These are phyloP conservation scores for Penicillium brevicompactum DNA, from an alignment of 2,329 filamentous ascomycete species.

Conservation along the genomic window DNA sequence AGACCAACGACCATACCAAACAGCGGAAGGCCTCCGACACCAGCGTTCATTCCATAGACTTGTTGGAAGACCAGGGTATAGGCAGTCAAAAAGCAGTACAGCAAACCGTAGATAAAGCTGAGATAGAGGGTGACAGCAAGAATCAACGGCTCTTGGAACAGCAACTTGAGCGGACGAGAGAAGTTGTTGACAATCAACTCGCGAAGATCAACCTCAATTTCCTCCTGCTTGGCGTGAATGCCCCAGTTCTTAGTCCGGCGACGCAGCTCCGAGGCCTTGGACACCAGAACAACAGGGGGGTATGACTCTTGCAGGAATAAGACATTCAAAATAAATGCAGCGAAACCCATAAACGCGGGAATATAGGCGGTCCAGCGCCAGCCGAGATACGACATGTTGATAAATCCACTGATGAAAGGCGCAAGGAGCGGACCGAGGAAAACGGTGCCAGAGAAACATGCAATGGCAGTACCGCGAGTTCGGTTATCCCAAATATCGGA, in stretches of 20 bases:
- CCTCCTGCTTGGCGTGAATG: slow-evolving; percentile 58
- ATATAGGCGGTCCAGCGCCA: slow-evolving; percentile 61
- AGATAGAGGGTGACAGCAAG: slow-evolving; percentile 44
- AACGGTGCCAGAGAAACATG: slow-evolving; percentile 54
- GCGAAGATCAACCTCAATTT: slow-evolving; percentile 55
- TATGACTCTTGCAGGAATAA: slow-evolving; percentile 62
- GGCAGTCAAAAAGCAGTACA: slow-evolving; percentile 41
- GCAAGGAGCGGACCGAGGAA: slow-evolving; percentile 56
- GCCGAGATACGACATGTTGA: slow-evolving; percentile 49
- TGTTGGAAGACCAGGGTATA: slow-evolving; percentile 41
- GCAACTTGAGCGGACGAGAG: slow-evolving; percentile 50
- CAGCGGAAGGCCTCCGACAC: slow-evolving; percentile 75
- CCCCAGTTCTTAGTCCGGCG: slow-evolving; percentile 60
- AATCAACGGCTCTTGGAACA: slow-evolving; percentile 47
- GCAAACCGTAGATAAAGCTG: slow-evolving; percentile 40
- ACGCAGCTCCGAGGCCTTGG: slow-evolving; percentile 52
- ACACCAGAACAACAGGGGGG: slow-evolving; percentile 59
- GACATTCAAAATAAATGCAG: slow-evolving; percentile 50
- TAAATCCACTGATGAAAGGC: slow-evolving; percentile 59
- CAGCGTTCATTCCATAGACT: slow-evolving; percentile 69
- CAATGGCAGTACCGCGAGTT: slow-evolving; percentile 38
- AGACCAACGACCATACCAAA: slow-evolving; percentile 81
- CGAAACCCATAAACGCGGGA: slow-evolving; percentile 58
- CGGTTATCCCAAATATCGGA: slow-evolving; percentile 54
- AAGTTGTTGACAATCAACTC: slow-evolving; percentile 56